Percentiles rank a stretch among this genome's conserved stretches.
These are phyloP conservation scores for Trichoderma endophyticum DNA, from an alignment of 2,329 filamentous ascomycete species.

Conservation along the genomic window DNA sequence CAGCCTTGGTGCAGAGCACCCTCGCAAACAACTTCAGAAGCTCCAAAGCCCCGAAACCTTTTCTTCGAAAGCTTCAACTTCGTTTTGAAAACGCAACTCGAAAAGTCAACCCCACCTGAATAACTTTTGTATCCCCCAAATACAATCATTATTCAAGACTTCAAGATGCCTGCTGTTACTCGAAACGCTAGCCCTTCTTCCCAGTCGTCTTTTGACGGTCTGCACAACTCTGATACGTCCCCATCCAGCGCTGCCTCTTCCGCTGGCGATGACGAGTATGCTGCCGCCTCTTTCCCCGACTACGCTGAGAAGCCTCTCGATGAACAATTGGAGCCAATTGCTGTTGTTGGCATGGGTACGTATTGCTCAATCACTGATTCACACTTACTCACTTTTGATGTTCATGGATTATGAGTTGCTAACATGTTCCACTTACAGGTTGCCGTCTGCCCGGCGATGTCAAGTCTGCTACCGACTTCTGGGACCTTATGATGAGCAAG, in stretches of 20 bases:
- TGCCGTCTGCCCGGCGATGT: constrained; percentile 24
- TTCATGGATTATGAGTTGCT: not conserved
- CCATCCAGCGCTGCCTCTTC: not conserved
- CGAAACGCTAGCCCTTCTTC: constrained; percentile 1
- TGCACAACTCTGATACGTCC: not conserved
- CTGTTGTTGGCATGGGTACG: constrained; percentile 22
- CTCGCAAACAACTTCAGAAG: not conserved
- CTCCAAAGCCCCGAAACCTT: not conserved
- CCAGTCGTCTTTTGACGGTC: constrained; percentile 4
- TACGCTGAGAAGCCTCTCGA: constrained; percentile 21
- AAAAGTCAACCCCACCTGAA: not conserved
- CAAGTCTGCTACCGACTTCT: constrained; percentile 20
- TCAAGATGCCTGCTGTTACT: not conserved
- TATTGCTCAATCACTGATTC: not conserved
- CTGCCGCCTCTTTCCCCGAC: constrained; percentile 18
- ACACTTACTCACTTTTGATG: not conserved
- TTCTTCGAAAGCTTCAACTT: not conserved
- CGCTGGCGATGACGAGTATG: constrained; percentile 7
- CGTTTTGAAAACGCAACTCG: not conserved
- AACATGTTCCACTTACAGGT: not conserved
- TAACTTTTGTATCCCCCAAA: not conserved
- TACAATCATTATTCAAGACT: not conserved
- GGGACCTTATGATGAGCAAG: constrained; percentile 20
- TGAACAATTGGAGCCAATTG: constrained; percentile 22
- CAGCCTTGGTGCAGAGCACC: constrained; percentile 2